These are phyloP conservation scores for Globisporangium rhizosaccharum DNA, from an alignment of 352 stramenopile genomes.

Conservation along the genomic window DNA sequence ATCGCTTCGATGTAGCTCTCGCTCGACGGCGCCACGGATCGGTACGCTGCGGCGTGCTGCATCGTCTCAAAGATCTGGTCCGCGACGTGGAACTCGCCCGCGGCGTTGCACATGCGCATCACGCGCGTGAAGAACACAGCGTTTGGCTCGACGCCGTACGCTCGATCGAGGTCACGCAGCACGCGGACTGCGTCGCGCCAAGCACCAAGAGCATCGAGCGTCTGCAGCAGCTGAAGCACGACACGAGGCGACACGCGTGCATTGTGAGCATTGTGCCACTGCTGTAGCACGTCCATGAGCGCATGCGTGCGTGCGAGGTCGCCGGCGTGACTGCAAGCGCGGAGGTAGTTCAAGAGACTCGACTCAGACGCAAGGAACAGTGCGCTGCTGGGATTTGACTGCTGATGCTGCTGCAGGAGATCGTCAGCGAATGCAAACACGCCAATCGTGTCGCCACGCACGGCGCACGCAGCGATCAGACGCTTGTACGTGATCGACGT, in stretches of 20 bases:
- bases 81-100: slow-evolving; percentile 37
- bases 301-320: slow-evolving; percentile 31
- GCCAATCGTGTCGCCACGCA: slow-evolving; percentile 33
- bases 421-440: slow-evolving; percentile 33
- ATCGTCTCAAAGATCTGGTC: slow-evolving; percentile 70
- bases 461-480: slow-evolving; percentile 32
- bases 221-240: slow-evolving; percentile 40
- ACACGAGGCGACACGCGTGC: slow-evolving; percentile 19
- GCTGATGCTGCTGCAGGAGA: background rate
- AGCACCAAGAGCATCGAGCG: slow-evolving; percentile 34
- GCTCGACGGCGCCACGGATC: slow-evolving; percentile 31
- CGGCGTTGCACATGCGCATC: slow-evolving; percentile 66
- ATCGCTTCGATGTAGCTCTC: slow-evolving; percentile 77
- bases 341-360: slow-evolving; percentile 36
- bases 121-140: slow-evolving; percentile 44
- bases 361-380: slow-evolving; percentile 23
- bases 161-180: slow-evolving; percentile 32
- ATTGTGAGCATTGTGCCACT: slow-evolving; percentile 24
- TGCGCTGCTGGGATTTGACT: background rate
- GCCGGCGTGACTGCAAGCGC: slow-evolving; percentile 22
- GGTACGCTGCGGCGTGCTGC: slow-evolving; percentile 41
- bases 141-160: slow-evolving; percentile 39
- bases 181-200: slow-evolving; percentile 46
- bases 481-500: slow-evolving; percentile 24
- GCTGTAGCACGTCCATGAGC: slow-evolving; percentile 25